phyloP scores from a whole-genome alignment of 1,284 basidiomycete genomes.

The Naganishia liquefaciens region DNA sequence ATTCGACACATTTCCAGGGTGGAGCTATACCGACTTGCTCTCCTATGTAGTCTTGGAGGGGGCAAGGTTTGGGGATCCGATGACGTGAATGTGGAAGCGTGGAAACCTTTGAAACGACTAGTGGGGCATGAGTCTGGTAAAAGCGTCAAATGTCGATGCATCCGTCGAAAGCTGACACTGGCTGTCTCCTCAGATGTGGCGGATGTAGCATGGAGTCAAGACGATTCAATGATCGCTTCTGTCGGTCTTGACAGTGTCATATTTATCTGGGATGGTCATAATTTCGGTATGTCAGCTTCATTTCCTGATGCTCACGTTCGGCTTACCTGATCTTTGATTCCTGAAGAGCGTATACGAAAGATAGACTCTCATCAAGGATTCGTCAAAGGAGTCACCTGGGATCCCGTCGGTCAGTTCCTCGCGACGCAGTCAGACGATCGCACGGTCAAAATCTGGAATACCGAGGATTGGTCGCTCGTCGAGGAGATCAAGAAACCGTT shows the following conservation, averaged over 20 bases:
- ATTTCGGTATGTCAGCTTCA: constrained; percentile 63
- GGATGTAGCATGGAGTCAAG: constrained; percentile 91
- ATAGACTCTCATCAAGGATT: constrained; percentile 91
- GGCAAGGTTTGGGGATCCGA: constrained; percentile 89
- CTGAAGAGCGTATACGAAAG: constrained; percentile 71
- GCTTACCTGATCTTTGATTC: background rate
- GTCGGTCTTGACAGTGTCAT: constrained; percentile 90
- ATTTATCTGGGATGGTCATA: constrained; percentile 88
- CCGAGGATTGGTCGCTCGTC: constrained; percentile 84
- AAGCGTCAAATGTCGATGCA: constrained; percentile 33
- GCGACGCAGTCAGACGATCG: constrained; percentile 94
- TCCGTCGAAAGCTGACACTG: background rate
- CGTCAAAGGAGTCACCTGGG: constrained; percentile 98
- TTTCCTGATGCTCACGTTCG: background rate
- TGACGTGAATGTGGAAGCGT: constrained; percentile 93
- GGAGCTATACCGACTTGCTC: constrained; percentile 1
- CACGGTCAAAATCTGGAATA: constrained; percentile 94
- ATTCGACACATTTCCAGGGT: background rate
- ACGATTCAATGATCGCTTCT: constrained; percentile 87
- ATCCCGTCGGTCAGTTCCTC: constrained; percentile 93
- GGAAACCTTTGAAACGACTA: constrained; percentile 88
- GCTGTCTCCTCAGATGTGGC: constrained; percentile 70
- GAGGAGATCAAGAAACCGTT: constrained; percentile 86
- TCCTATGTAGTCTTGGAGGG: constrained; percentile 63
- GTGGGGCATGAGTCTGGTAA: constrained; percentile 92